Conservation (phyloP, 192 early-diverging fungal species). For the Lobosporangium transversale region DNA sequence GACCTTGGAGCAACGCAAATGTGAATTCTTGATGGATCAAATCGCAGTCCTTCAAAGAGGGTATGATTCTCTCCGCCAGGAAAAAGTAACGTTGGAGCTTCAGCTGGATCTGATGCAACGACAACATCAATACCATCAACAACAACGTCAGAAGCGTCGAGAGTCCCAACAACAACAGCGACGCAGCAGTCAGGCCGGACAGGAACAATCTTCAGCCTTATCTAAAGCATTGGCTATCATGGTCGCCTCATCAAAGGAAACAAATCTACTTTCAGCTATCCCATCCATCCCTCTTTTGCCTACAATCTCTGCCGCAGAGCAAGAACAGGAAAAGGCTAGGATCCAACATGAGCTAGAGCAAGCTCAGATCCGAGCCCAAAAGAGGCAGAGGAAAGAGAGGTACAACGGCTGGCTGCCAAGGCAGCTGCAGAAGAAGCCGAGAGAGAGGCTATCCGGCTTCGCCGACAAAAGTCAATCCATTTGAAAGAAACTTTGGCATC, state of each 20-base stretch:
- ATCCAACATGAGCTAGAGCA: conserved; percentile 45
- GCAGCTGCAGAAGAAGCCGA: conserved; percentile 35
- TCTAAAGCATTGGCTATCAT: conserved; percentile 33
- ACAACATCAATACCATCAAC: conserved; percentile 51
- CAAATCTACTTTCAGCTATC: neutral
- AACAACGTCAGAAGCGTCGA: conserved; percentile 49
- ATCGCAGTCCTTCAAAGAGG: conserved; percentile 42
- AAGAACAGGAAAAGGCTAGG: conserved; percentile 33
- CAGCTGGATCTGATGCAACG: conserved; percentile 47
- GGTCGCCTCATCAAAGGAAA: conserved; percentile 5
- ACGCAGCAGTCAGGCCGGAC: conserved; percentile 31
- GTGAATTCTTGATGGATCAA: conserved; percentile 50
- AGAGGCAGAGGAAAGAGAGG: conserved; percentile 24
- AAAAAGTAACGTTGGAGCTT: conserved; percentile 44
- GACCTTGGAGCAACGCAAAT: conserved; percentile 44
- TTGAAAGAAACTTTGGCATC: conserved; percentile 45
- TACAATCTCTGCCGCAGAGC: conserved; percentile 23
- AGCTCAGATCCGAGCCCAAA: conserved; percentile 25
- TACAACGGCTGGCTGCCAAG: conserved; percentile 10
- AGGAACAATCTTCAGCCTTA: conserved; percentile 24
- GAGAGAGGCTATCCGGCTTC: conserved; percentile 22
- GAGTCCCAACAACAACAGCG: conserved; percentile 36
- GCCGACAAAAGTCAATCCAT: conserved; percentile 29
- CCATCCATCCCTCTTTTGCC: conserved; percentile 28
- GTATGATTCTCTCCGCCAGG: conserved; percentile 42